Percentiles rank a stretch among this genome's conserved stretches.
Evolutionary conservation across 169 alveolate genomes (phyloP).

Genomic region (Cyclospora cayetanensis): DNA sequence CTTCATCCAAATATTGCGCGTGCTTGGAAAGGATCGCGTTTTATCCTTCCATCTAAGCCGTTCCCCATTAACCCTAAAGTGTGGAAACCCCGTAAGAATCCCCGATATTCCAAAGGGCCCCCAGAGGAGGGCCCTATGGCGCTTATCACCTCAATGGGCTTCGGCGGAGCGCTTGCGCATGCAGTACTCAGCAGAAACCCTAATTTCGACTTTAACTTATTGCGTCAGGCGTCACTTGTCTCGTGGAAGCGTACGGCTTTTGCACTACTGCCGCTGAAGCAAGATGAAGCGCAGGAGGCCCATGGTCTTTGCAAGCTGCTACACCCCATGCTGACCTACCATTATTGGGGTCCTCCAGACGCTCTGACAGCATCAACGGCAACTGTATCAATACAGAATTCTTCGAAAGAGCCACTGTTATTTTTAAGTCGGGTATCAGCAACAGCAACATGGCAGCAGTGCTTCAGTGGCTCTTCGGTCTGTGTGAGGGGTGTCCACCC

Average conservation of each 20-base stretch:
- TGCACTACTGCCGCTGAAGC: not conserved
- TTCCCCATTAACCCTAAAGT: not conserved
- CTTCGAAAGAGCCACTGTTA: not conserved
- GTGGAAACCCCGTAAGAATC: not conserved
- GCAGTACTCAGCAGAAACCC: constrained; percentile 71
- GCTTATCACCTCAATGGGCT: constrained; percentile 81
- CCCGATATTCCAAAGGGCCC: not conserved
- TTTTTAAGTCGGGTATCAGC: not conserved
- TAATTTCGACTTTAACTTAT: not conserved
- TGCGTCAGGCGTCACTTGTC: not conserved
- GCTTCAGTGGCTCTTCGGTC: not conserved
- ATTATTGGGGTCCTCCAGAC: not conserved
- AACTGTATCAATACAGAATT: too few species aligned
- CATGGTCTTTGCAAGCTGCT: not conserved
- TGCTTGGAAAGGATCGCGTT: not conserved
- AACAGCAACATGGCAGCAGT: not conserved
- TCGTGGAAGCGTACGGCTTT: not conserved
- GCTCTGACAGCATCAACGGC: not conserved
- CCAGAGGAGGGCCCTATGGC: constrained; percentile 62
- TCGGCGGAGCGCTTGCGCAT: constrained; percentile 83
- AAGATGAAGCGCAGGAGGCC: not conserved
- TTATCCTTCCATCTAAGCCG: constrained; percentile 48
- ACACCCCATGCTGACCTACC: not conserved
- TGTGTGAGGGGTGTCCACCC: not conserved
- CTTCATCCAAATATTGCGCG: constrained; percentile 70